Percentiles rank a stretch among this genome's conserved stretches.
Evolutionary conservation across 2,329 filamentous ascomycete species (phyloP).

Genomic region (Conoideocrella luteorostrata): DNA sequence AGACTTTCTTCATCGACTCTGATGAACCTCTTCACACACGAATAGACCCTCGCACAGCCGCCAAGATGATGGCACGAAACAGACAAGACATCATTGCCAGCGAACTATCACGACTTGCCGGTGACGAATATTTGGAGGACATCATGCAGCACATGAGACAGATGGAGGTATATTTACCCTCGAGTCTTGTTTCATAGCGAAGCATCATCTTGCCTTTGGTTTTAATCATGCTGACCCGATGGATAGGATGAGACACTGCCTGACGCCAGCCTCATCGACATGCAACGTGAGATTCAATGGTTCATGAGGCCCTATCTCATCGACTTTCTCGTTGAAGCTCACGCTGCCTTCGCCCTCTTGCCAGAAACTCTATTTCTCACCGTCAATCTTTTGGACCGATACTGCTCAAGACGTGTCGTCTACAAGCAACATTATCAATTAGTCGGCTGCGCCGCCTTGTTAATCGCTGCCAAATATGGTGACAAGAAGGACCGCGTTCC

Average conservation of each 20-base stretch:
- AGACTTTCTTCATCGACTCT: constrained; percentile 50
- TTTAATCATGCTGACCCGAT: constrained; percentile 18
- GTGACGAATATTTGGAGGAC: constrained; percentile 90
- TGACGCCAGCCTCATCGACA: constrained; percentile 96
- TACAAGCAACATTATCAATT: constrained; percentile 99
- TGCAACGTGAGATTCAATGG: constrained; percentile 99
- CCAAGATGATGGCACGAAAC: constrained; percentile 71
- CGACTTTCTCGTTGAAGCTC: constrained; percentile 96
- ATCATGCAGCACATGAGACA: constrained; percentile 89
- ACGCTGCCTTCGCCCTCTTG: constrained; percentile 87
- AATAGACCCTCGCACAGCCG: constrained; percentile 66
- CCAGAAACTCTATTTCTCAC: constrained; percentile 95
- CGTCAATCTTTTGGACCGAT: constrained; percentile 92
- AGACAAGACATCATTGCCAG: constrained; percentile 83
- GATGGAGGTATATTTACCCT: constrained; percentile 67
- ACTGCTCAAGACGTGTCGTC: constrained; percentile 94
- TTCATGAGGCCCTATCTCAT: constrained; percentile 98
- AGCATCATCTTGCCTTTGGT: background rate
- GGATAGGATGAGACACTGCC: constrained; percentile 72
- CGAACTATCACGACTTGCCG: constrained; percentile 77
- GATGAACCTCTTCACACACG: constrained; percentile 46
- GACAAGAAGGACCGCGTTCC: constrained; percentile 99
- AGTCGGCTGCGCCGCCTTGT: constrained; percentile 88
- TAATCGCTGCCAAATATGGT: constrained; percentile 97
- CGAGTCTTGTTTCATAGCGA: background rate